Evolutionary conservation across 2,329 filamentous ascomycete species (phyloP).

Genomic region (Cercospora zeae-maydis): DNA sequence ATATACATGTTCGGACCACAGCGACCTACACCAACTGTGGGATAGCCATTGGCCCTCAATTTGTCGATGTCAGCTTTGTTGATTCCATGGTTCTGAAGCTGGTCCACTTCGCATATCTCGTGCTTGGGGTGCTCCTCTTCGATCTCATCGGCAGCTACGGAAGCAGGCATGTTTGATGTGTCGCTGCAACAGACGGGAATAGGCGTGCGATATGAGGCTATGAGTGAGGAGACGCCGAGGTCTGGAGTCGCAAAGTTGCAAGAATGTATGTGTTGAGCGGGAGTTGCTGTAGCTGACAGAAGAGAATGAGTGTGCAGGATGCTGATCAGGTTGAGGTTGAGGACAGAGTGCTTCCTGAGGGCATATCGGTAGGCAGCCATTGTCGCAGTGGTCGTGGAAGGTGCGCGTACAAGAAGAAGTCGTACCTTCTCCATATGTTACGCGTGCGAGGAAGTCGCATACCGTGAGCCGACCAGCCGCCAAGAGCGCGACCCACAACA

Average conservation of each 20-base stretch:
- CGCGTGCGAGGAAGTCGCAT: background rate
- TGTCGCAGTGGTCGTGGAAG: background rate
- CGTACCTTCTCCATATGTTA: background rate
- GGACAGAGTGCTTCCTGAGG: background rate
- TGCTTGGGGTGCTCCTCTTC: conserved; percentile 42
- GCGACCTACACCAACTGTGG: conserved; percentile 57
- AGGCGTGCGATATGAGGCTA: background rate
- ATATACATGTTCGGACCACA: background rate
- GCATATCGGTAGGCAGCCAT: background rate
- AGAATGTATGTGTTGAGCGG: background rate
- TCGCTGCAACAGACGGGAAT: background rate
- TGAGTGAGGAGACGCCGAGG: background rate
- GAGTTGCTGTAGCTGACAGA: background rate
- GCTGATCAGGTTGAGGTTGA: conserved; percentile 4
- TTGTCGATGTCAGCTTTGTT: conserved; percentile 63
- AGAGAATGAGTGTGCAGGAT: background rate
- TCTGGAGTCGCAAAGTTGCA: background rate
- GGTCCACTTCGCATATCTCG: conserved; percentile 64
- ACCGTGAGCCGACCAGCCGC: background rate
- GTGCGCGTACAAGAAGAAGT: background rate
- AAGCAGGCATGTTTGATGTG: conserved; percentile 47
- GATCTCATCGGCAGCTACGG: conserved; percentile 52
- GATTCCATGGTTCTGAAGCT: conserved; percentile 63
- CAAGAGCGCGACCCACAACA: background rate
- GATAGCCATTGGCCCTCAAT: conserved; percentile 60